Percentiles rank a stretch among this genome's conserved stretches.
Conservation (phyloP, 257 asterid genomes). For the Nicotiana otophora region DNA sequence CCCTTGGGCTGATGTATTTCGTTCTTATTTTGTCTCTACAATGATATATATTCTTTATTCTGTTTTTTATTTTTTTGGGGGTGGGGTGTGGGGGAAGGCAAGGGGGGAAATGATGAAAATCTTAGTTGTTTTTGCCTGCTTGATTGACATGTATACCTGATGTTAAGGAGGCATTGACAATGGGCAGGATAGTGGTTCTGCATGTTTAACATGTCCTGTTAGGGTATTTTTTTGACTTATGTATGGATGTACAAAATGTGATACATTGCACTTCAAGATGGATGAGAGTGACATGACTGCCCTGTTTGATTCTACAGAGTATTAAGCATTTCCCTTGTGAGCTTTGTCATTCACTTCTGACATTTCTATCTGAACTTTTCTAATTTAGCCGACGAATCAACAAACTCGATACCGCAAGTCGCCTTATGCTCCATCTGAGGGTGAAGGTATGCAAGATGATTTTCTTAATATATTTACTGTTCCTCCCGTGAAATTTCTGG, state of each 20-base stretch:
- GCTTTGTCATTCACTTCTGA: neutral
- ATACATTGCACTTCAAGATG: neutral
- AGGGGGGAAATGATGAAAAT: no score
- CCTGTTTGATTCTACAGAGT: neutral
- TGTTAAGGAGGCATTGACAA: neutral
- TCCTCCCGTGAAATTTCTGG: neutral
- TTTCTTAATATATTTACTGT: neutral
- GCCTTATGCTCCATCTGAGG: slow-evolving; percentile 81
- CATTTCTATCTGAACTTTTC: slow-evolving; percentile 10
- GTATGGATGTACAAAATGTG: no score
- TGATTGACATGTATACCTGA: neutral
- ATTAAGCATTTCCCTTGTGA: neutral
- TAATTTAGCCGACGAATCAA: slow-evolving; percentile 81
- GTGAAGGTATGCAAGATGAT: slow-evolving; percentile 60
- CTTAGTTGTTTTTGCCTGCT: no score
- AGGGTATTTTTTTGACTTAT: no score
- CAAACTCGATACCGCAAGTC: slow-evolving; percentile 95
- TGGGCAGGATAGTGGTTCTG: neutral
- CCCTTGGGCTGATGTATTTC: no score
- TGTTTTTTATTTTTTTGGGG: no score
- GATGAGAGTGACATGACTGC: neutral
- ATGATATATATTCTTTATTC: no score
- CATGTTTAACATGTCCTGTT: no score
- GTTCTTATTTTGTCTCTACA: no score
- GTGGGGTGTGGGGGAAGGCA: no score